A percentile compares a stretch with the other conserved stretches of the same genome.
Conservation (phyloP, 768 basidiomycete species). For the Steccherinum ochraceum region DNA sequence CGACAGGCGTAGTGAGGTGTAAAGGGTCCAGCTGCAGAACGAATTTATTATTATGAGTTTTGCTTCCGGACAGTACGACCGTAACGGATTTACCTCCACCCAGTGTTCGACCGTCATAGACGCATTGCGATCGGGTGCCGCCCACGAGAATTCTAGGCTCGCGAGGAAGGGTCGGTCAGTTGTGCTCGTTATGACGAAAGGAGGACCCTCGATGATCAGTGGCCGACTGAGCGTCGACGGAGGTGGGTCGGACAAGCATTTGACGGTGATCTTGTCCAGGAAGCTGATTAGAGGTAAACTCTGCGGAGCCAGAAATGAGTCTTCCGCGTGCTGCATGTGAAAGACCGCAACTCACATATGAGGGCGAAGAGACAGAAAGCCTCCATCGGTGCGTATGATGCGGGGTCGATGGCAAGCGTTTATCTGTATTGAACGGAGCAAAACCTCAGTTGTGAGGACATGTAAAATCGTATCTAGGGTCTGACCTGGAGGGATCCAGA, state of each 20-base stretch:
- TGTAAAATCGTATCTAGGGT: neutral
- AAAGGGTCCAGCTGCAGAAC: conserved; percentile 37
- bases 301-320: conserved; percentile 15
- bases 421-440: neutral
- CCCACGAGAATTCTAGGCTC: conserved; percentile 33
- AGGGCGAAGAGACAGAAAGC: conserved; percentile 36
- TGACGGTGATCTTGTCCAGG: conserved; percentile 27
- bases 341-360: conserved; percentile 32
- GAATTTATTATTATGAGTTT: neutral
- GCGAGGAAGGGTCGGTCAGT: conserved; percentile 42
- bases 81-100: conserved; percentile 35
- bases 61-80: neutral
- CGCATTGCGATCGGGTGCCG: conserved; percentile 28
- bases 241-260: conserved; percentile 31
- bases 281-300: conserved; percentile 29
- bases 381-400: conserved; percentile 42
- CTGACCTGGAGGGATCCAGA: conserved; percentile 36
- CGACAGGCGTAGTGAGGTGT: conserved; percentile 26
- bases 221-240: conserved; percentile 28
- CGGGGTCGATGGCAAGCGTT: conserved; percentile 3
- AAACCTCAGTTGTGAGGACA: neutral
- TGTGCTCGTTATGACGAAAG: conserved; percentile 35
- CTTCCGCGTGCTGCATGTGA: neutral
- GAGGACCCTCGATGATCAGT: conserved; percentile 28
- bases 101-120: conserved; percentile 43